Evolutionary conservation across 805 yeast species (phyloP).

Genomic region (Ogataea pilisensis): DNA sequence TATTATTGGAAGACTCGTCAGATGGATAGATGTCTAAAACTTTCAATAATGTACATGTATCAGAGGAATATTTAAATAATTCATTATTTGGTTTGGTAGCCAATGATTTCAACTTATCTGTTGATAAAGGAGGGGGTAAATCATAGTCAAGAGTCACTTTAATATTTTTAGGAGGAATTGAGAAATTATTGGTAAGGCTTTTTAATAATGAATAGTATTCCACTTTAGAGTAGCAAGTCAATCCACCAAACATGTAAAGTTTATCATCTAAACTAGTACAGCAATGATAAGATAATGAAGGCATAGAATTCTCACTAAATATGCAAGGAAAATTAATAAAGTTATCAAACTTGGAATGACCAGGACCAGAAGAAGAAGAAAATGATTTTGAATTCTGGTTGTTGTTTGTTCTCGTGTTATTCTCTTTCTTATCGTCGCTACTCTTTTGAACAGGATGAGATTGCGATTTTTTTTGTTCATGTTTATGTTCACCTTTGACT

Average conservation of each 20-base stretch:
- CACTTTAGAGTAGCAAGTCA: constrained; percentile 18
- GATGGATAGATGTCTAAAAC: constrained; percentile 12
- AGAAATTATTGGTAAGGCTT: constrained; percentile 29
- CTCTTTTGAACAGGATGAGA: no score
- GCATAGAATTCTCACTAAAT: constrained; percentile 37
- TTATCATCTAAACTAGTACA: constrained; percentile 35
- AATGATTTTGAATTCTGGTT: no score
- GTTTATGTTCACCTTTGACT: no score
- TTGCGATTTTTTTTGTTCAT: no score
- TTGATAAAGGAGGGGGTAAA: constrained; percentile 44
- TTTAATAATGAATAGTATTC: constrained; percentile 24
- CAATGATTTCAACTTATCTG: constrained; percentile 39
- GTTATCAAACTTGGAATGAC: constrained; percentile 12
- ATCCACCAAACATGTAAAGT: constrained; percentile 45
- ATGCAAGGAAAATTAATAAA: constrained; percentile 32
- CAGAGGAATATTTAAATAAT: constrained; percentile 35
- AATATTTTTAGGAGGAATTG: constrained; percentile 31
- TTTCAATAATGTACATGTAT: constrained; percentile 35
- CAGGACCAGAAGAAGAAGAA: neutral
- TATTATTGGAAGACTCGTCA: neutral
- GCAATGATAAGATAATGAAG: constrained; percentile 42
- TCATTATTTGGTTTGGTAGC: constrained; percentile 35
- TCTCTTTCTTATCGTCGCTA: no score
- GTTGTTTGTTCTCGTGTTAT: no score
- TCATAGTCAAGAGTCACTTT: constrained; percentile 30